These are phyloP conservation scores for Xylaria sp. DNA, from an alignment of 2,329 filamentous ascomycete species.

Conservation along the genomic window DNA sequence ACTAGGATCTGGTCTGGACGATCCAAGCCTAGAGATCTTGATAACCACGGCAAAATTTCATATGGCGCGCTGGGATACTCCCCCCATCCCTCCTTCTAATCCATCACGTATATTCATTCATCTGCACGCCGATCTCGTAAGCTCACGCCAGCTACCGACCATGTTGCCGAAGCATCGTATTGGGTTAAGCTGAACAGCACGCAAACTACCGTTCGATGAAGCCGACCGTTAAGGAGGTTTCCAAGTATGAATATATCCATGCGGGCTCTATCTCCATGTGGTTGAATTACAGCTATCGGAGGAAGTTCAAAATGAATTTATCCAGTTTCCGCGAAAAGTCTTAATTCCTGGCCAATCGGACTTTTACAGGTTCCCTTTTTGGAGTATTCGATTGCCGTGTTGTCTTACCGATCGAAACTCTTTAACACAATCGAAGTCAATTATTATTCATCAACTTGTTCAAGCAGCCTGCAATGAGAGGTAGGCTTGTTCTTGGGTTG, in stretches of 20 bases:
- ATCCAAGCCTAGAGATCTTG: too few relatives aligned
- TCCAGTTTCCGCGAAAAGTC: background rate
- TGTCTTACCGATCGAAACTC: background rate
- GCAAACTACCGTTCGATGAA: background rate
- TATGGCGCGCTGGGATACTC: too few relatives aligned
- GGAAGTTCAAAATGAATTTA: conserved; percentile 2
- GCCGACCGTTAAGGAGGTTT: background rate
- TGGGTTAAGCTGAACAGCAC: background rate
- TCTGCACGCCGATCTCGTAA: background rate
- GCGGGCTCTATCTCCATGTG: background rate
- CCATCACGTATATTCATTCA: background rate
- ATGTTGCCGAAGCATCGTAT: background rate
- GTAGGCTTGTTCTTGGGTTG: background rate
- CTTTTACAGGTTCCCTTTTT: background rate
- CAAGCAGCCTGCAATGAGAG: background rate
- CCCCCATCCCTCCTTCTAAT: background rate
- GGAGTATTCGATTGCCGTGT: background rate
- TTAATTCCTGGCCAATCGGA: conserved; percentile 2
- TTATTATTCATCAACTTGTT: background rate
- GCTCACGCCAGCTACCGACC: conserved; percentile 2
- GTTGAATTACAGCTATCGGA: background rate
- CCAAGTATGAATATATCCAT: background rate
- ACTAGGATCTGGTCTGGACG: too few relatives aligned
- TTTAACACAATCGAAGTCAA: background rate
- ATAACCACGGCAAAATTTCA: too few relatives aligned